Percentiles rank a stretch among this genome's conserved stretches.
phyloP scores from a whole-genome alignment of 2,329 filamentous ascomycete genomes.

The Colletotrichum sp. region DNA sequence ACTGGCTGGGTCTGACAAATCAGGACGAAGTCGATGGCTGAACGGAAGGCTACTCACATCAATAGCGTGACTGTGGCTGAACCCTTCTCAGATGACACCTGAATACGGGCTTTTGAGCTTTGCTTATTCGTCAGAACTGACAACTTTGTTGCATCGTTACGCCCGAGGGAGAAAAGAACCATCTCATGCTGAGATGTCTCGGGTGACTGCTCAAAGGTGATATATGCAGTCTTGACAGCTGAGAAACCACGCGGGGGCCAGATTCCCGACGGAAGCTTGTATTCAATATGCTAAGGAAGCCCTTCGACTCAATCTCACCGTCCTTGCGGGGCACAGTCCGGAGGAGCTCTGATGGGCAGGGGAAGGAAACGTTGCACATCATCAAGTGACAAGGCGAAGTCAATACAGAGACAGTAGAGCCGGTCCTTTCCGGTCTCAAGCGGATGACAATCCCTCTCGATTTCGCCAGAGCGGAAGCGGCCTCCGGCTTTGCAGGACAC shows the following conservation, averaged over 20 bases:
- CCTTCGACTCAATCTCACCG: not conserved
- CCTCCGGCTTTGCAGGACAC: not conserved
- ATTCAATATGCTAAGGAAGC: not conserved
- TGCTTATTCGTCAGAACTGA: not conserved
- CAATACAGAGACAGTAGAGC: not conserved
- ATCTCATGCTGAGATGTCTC: not conserved
- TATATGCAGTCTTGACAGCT: conserved; percentile 1
- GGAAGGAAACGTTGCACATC: not conserved
- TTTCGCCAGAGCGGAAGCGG: not conserved
- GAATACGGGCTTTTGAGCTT: not conserved
- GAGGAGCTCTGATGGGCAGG: not conserved
- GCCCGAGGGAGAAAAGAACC: not conserved
- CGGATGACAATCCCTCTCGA: not conserved
- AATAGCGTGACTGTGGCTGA: not conserved
- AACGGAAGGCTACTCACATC: not conserved
- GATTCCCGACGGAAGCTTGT: not conserved
- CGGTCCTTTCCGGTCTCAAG: not conserved
- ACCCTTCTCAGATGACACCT: not conserved
- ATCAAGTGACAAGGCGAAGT: not conserved
- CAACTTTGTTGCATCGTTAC: not conserved
- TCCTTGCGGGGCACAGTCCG: not conserved
- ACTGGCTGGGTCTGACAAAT: not conserved
- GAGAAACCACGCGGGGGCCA: not conserved
- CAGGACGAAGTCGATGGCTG: not conserved
- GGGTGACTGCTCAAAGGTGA: not conserved